Base-by-base conservation (phyloP, 75 land plant species). In the Chamaecyparis obtusa region DNA sequence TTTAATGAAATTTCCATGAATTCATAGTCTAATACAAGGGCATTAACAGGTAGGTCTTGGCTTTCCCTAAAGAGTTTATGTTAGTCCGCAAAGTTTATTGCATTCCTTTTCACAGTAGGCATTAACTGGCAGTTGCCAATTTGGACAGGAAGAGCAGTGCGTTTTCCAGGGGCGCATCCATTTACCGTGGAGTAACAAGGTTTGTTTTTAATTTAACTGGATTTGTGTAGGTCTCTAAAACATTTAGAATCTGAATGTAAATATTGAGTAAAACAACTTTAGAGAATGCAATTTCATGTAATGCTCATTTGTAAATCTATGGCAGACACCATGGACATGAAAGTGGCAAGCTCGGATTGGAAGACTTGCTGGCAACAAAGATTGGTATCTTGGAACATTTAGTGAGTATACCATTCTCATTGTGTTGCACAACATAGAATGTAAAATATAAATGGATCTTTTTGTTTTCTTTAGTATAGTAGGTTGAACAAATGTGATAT, bases 331-430 rank as follows among this genome's bases (percentile, higher is more conserved):
- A 96, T 87, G 95, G 94, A 96, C 94, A 83, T 95, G 97, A 54
- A 92, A 95, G 72, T 95, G 97, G 97, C 97, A 95, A 85, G 97
- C 97, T 41, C 88, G 97, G 82, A 95, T 95, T 74, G 97, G 97
- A 82, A 88, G 97, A 90, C 95, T 95, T 76, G 97, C 97, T 3
- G 97, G 97, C 5, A 94, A 95, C 88, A 95, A 95, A 57, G 97
- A 95, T 83, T 92, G 94, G 77, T 94, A 96, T 87, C 78, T 96
- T 21, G 97, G 97, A 81, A 96, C 97, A 49, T 96, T 96, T 90
- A 93, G 97, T 96, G 90, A 92, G 96, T 88, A 77, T n/a, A 13
- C n/a, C 33, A 81, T 46, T 81, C 48, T 46, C 83, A 46, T 8
- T 71, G 30, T 71, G 75, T n/a, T 6, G 35, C 3, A 30, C 33